Conservation (phyloP, 108 stramenopile species). For the Cyclotella cryptica region DNA sequence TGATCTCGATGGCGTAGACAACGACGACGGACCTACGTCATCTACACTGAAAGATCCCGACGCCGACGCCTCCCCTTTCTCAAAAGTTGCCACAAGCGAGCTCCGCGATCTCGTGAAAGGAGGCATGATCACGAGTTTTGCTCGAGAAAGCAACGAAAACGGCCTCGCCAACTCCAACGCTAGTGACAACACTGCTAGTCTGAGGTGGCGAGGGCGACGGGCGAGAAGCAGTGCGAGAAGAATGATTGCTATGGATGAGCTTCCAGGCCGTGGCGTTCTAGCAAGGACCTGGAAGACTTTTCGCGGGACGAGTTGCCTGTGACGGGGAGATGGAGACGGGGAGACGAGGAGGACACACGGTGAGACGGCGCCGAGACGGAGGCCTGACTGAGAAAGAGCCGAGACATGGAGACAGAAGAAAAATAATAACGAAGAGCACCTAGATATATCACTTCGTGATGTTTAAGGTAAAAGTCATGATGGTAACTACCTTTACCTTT, state of each 20-base stretch:
- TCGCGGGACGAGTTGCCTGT: too few species aligned
- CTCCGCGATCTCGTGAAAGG: constrained; percentile 37
- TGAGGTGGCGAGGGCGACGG: constrained; percentile 16
- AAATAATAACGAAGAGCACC: too few species aligned
- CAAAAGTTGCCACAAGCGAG: constrained; percentile 6
- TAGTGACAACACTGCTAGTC: constrained; percentile 15
- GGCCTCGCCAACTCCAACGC: constrained; percentile 19
- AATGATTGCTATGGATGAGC: constrained; percentile 1
- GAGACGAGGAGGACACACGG: too few species aligned
- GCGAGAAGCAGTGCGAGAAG: background rate
- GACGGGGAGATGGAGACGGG: too few species aligned
- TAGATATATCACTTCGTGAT: too few species aligned
- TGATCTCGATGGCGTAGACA: constrained; percentile 1
- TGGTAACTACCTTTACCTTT: too few species aligned
- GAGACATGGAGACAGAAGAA: too few species aligned
- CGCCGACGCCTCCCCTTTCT: constrained; percentile 6
- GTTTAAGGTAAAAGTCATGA: too few species aligned
- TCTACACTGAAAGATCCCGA: background rate
- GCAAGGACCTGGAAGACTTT: too few species aligned
- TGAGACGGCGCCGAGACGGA: too few species aligned
- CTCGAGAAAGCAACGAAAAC: background rate
- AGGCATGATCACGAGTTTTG: constrained; percentile 17
- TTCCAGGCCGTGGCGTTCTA: too few species aligned
- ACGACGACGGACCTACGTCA: background rate
- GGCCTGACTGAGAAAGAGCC: too few species aligned